Evolutionary conservation across 106 monocot species (phyloP), one percentile per base, ranked within the genome.

Genomic region (Dendrobium officinale): DNA sequence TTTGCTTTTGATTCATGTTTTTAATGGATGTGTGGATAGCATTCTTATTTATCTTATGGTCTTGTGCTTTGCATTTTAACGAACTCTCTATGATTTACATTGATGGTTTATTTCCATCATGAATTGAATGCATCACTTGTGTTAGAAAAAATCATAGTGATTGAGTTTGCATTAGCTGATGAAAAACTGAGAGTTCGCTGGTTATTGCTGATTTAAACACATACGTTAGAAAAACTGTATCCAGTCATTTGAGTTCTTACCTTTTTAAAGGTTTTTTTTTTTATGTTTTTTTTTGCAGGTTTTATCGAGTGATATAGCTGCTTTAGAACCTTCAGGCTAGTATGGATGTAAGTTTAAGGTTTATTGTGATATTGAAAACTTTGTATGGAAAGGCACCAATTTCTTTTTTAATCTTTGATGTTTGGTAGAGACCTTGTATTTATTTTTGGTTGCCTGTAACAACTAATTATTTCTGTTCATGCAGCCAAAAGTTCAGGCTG

Each of bases 401-500:
- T 24, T 76, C 8, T 49, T 48, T 76, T 26, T 4, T 76, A 44
- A 10, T 73, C 22, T 45, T n/a, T 45, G 47, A 76, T 45, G 48
- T 76, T 51, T 76, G 24, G 0, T 49, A 10, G 26, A 49, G 42
- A 44, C 6, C 10, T 42, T 42, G 19, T 74, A 74, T 29, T 44
- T 74, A 74, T 20, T 20, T 7, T 11, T 44, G 41, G 20, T 44
- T 74, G 74, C 41, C 18, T 20, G 16, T 70, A 43, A 2, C 20
- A 74, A 44, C 43, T 43, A 19, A 20, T 74, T 74, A 42, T 18
- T 44, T 43, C 13, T 45, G 49, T 49, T 45, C 7, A 26, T 76
- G 45, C 76, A 76, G 76, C 49, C n/a, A 76, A 76, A 76, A 76
- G 76, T 74, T 44, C 40, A 24, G 51, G 47, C 11, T 76, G 76